A percentile compares a stretch with the other conserved stretches of the same genome.
Evolutionary conservation across 176 grass and related monocot genomes (phyloP).

Genomic region (Lolium multiflorum): DNA sequence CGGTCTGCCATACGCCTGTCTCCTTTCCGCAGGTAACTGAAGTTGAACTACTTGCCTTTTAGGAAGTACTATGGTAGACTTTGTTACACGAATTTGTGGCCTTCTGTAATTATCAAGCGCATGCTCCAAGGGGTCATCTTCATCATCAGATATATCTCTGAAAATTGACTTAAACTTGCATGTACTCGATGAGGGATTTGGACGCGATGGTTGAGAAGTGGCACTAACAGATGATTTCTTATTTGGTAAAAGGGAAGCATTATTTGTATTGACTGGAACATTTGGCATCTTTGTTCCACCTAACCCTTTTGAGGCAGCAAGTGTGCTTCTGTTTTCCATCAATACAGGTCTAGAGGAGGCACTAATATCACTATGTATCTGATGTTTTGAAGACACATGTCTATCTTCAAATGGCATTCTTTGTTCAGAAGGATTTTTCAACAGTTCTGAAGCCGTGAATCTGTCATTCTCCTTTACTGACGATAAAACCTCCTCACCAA

Average conservation of each 20-base stretch:
- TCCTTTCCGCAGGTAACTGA: slow-evolving; percentile 67
- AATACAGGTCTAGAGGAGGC: slow-evolving; percentile 53
- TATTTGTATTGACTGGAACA: slow-evolving; percentile 49
- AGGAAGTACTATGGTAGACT: slow-evolving; percentile 57
- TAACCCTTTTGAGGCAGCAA: slow-evolving; percentile 46
- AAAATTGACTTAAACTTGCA: slow-evolving; percentile 66
- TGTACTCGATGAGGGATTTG: slow-evolving; percentile 33
- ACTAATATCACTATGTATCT: slow-evolving; percentile 20
- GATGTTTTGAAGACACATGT: slow-evolving; percentile 35
- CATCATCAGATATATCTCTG: slow-evolving; percentile 68
- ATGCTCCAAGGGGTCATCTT: slow-evolving; percentile 79
- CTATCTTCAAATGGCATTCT: slow-evolving; percentile 20
- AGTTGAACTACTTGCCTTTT: slow-evolving; percentile 83
- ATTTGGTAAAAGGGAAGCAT: slow-evolving; percentile 40
- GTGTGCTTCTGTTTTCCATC: slow-evolving; percentile 41
- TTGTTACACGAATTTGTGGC: slow-evolving; percentile 52
- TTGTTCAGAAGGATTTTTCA: slow-evolving; percentile 41
- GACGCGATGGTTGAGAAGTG: slow-evolving; percentile 40
- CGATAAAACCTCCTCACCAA: slow-evolving; percentile 44
- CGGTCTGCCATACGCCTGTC: slow-evolving; percentile 49
- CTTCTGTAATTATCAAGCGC: slow-evolving; percentile 63
- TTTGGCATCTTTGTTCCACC: slow-evolving; percentile 41
- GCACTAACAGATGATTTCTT: slow-evolving; percentile 44
- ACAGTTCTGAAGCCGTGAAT: slow-evolving; percentile 28
- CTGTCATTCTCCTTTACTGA: slow-evolving; percentile 39